Conservation (phyloP, 2,329 filamentous ascomycete genomes). For the Fusarium tanahbumbuense region DNA sequence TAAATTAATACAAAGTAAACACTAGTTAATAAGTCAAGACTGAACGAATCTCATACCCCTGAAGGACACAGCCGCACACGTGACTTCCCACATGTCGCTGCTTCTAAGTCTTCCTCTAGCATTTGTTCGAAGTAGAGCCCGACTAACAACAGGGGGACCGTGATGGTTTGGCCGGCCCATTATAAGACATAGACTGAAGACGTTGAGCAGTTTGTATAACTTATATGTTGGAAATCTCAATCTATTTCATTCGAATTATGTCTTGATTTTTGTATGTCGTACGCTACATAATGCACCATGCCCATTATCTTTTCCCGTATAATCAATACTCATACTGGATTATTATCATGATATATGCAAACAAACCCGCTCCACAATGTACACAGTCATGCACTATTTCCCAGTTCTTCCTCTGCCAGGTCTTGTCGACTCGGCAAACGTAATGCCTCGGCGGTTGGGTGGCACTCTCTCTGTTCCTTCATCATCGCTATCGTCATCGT, state of each 20-base stretch:
- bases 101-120: background rate
- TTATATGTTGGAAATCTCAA: background rate
- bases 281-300: constrained; percentile 23
- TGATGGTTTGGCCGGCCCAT: background rate
- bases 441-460: constrained; percentile 65
- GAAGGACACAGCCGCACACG: background rate
- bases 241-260: background rate
- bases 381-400: constrained; percentile 16
- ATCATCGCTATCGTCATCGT: constrained; percentile 60
- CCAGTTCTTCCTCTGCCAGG: constrained; percentile 33
- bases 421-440: constrained; percentile 66
- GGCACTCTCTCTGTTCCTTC: constrained; percentile 67
- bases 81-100: constrained; percentile 4
- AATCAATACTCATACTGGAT: constrained; percentile 28
- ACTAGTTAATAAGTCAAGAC: background rate
- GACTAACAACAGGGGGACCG: background rate
- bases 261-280: constrained; percentile 19
- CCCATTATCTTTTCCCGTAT: constrained; percentile 22
- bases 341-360: constrained; percentile 39
- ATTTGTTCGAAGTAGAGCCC: background rate
- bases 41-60: background rate
- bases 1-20: background rate
- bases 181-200: background rate
- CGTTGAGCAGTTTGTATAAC: background rate
- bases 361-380: constrained; percentile 21